phyloP scores from a whole-genome alignment of 1,284 basidiomycete genomes.

The Cryptococcus sp. region DNA sequence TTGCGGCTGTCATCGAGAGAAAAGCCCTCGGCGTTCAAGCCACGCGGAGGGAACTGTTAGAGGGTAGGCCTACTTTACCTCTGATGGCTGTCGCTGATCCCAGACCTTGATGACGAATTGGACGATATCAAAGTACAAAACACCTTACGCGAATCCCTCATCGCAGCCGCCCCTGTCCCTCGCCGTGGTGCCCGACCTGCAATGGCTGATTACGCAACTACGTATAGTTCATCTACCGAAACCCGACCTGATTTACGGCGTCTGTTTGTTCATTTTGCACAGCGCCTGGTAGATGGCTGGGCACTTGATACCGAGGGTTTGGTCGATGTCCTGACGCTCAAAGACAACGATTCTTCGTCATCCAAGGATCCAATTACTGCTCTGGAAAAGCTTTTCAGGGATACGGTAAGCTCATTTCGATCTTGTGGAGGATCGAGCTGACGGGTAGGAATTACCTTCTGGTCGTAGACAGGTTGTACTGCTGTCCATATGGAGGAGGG shows the following conservation, averaged over 20 bases:
- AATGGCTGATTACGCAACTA: slow-evolving; percentile 11
- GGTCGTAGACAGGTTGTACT: slow-evolving; percentile 65
- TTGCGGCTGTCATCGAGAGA: slow-evolving; percentile 71
- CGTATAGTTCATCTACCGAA: slow-evolving; percentile 12
- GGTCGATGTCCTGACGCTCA: slow-evolving; percentile 54
- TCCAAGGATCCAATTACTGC: slow-evolving; percentile 49
- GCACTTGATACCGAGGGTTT: slow-evolving; percentile 51
- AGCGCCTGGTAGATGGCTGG: slow-evolving; percentile 38
- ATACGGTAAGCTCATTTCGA: slow-evolving; percentile 31
- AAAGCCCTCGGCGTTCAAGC: slow-evolving; percentile 44
- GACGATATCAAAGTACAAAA: slow-evolving; percentile 57
- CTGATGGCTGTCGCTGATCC: neutral
- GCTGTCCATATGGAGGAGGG: slow-evolving; percentile 74
- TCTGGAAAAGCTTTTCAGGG: slow-evolving; percentile 49
- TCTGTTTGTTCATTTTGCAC: slow-evolving; percentile 22
- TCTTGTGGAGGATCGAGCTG: neutral
- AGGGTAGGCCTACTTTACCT: slow-evolving; percentile 11
- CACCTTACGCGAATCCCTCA: slow-evolving; percentile 32
- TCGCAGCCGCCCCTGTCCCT: slow-evolving; percentile 7
- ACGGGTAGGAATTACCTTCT: slow-evolving; percentile 60
- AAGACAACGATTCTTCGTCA: slow-evolving; percentile 47
- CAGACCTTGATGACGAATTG: slow-evolving; percentile 52
- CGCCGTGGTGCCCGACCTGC: slow-evolving; percentile 1
- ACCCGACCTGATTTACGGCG: slow-evolving; percentile 25
- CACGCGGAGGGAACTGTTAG: slow-evolving; percentile 11